Evolutionary conservation across 176 grass and related monocot genomes (phyloP).

Genomic region (Triticum dicoccoides): DNA sequence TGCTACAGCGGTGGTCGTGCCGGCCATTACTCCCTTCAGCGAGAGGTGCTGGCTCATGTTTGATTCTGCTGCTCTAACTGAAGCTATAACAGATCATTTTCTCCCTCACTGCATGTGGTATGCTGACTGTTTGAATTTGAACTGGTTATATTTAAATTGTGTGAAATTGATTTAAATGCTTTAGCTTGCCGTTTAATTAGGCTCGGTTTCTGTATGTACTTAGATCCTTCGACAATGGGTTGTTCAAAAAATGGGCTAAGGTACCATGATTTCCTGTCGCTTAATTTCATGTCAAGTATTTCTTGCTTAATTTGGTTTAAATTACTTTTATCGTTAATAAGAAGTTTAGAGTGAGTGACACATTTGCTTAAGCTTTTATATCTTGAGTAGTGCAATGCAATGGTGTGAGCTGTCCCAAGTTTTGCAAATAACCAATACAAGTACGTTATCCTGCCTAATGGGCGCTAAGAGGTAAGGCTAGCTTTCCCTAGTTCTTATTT

Average conservation of each 20-base stretch:
- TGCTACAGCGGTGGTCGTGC: slow-evolving; percentile 59
- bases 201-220: slow-evolving; percentile 54
- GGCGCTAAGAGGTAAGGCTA: slow-evolving; percentile 40
- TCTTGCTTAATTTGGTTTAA: slow-evolving; percentile 22
- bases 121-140: slow-evolving; percentile 62
- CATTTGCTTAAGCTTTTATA: slow-evolving; percentile 52
- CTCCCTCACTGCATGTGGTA: slow-evolving; percentile 61
- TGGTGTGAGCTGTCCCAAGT: slow-evolving; percentile 57
- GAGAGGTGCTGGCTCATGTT: slow-evolving; percentile 52
- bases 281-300: slow-evolving; percentile 37
- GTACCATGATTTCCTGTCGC: slow-evolving; percentile 49
- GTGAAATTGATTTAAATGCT: slow-evolving; percentile 48
- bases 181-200: slow-evolving; percentile 53
- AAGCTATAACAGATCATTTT: slow-evolving; percentile 51
- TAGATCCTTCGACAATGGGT: slow-evolving; percentile 59
- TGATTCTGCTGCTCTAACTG: slow-evolving; percentile 53
- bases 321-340: slow-evolving; percentile 21
- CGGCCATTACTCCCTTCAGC: slow-evolving; percentile 36
- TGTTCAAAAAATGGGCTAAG: slow-evolving; percentile 56
- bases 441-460: slow-evolving; percentile 29
- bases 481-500: slow-evolving; percentile 36
- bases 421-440: slow-evolving; percentile 54
- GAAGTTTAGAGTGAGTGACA: slow-evolving; percentile 46
- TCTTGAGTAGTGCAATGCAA: slow-evolving; percentile 51
- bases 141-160: slow-evolving; percentile 47